Evolutionary conservation across 768 basidiomycete species (phyloP).

Genomic region (Leucosporidium yakuticum): DNA sequence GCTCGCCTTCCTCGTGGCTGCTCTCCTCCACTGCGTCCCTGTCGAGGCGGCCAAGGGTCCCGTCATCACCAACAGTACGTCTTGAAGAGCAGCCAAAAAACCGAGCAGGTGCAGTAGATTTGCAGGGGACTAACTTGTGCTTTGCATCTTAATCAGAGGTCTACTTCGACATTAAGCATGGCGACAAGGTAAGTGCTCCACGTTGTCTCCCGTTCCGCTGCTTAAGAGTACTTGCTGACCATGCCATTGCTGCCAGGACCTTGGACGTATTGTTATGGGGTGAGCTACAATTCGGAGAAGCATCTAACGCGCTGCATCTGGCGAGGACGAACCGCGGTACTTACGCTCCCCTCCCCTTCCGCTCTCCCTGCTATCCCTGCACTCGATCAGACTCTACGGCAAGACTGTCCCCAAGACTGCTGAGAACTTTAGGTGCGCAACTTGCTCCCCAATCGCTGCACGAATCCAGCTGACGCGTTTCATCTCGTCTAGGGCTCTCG

Average conservation of each 20-base stretch:
- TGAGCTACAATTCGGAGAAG: too few species aligned
- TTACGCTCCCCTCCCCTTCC: too few species aligned
- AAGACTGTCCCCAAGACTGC: slow-evolving; percentile 78
- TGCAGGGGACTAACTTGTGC: too few species aligned
- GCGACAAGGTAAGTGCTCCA: slow-evolving; percentile 48
- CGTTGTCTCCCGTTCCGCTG: not conserved
- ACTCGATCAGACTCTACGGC: not conserved
- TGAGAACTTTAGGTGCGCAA: slow-evolving; percentile 64
- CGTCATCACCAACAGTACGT: slow-evolving; percentile 65
- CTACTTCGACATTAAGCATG: slow-evolving; percentile 56
- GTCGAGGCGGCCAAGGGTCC: slow-evolving; percentile 68
- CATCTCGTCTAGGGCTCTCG: slow-evolving; percentile 52
- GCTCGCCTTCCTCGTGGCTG: not conserved
- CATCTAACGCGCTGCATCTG: too few species aligned
- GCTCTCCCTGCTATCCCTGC: too few species aligned
- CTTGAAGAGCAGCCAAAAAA: too few species aligned
- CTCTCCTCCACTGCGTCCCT: not conserved
- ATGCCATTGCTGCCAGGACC: not conserved
- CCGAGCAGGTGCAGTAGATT: slow-evolving; percentile 39
- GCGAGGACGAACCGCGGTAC: too few species aligned
- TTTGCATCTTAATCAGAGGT: slow-evolving; percentile 6
- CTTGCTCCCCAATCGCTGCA: too few species aligned
- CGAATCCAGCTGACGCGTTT: not conserved
- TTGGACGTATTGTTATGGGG: slow-evolving; percentile 7
- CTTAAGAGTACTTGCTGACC: not conserved